phyloP scores from a whole-genome alignment of 148 eudicot genomes.

The Amaranthus hypochondriacus region DNA sequence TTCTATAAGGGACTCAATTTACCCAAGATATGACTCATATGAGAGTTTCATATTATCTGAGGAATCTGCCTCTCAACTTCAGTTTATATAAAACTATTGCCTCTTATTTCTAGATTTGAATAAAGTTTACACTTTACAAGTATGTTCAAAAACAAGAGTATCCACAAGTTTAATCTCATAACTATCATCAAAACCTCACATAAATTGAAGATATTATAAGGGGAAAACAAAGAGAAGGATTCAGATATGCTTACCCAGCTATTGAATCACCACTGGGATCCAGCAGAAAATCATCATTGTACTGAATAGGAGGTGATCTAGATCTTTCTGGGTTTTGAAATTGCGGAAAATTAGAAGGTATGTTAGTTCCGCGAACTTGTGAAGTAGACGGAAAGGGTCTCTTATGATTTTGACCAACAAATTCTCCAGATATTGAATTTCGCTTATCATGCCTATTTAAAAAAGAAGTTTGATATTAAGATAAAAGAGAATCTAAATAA shows the following conservation, averaged over 20 bases:
- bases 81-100: background rate
- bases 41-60: too few relatives aligned
- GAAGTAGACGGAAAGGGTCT: conserved; percentile 27
- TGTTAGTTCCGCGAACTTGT: conserved; percentile 21
- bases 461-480: conserved; percentile 12
- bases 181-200: background rate
- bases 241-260: conserved; percentile 30
- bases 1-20: background rate
- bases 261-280: conserved; percentile 24
- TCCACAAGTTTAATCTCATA: background rate
- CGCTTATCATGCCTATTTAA: conserved; percentile 26
- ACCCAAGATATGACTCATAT: too few relatives aligned
- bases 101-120: background rate
- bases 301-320: conserved; percentile 42
- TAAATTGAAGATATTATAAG: conserved; percentile 12
- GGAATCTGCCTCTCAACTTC: too few relatives aligned
- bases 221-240: conserved; percentile 11
- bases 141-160: background rate
- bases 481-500: conserved; percentile 1
- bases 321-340: conserved; percentile 35
- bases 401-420: conserved; percentile 31
- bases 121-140: background rate
- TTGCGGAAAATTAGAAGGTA: conserved; percentile 27
- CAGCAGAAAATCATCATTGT: conserved; percentile 29
- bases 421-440: conserved; percentile 22